These are phyloP conservation scores for Phytopythium vexans DNA, from an alignment of 352 stramenopile genomes.

Conservation along the genomic window DNA sequence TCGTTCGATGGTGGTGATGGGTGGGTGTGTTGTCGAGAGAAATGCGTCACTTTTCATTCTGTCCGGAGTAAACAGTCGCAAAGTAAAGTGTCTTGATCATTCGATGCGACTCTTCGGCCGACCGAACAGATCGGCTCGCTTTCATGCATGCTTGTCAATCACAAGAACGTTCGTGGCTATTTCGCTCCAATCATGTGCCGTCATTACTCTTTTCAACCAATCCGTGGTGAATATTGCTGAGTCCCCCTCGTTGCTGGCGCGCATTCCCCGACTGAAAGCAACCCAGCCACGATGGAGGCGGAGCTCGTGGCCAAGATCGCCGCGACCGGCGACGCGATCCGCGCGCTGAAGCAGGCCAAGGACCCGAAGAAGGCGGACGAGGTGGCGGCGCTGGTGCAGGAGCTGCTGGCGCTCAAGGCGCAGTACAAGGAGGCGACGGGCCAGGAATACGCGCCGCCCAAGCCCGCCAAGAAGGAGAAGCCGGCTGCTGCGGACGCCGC, in stretches of 20 bases:
- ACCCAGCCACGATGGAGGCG: constrained; percentile 16
- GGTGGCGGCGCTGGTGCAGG: constrained; percentile 42
- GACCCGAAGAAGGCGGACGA: constrained; percentile 42
- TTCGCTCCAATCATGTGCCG: not conserved
- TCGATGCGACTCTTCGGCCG: not conserved
- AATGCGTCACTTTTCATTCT: no score
- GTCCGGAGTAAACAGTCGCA: no score
- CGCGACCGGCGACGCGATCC: constrained; percentile 72
- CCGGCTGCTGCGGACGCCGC: constrained; percentile 1
- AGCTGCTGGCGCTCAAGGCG: constrained; percentile 70
- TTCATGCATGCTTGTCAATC: not conserved
- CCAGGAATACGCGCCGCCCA: constrained; percentile 58
- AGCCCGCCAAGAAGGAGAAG: constrained; percentile 33
- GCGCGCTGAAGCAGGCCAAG: constrained; percentile 77
- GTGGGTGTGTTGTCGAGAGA: no score
- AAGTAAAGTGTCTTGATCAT: no score
- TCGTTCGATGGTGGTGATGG: no score
- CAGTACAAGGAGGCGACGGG: constrained; percentile 81
- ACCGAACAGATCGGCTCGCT: not conserved
- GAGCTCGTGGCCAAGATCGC: constrained; percentile 62
- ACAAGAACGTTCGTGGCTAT: constrained; percentile 1
- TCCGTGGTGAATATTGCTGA: constrained; percentile 1
- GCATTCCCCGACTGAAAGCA: not conserved
- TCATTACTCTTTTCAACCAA: constrained; percentile 26
- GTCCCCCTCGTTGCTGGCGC: no score